These are phyloP conservation scores for Suhomyces vadensis DNA, from an alignment of 805 yeast genomes.

Conservation along the genomic window DNA sequence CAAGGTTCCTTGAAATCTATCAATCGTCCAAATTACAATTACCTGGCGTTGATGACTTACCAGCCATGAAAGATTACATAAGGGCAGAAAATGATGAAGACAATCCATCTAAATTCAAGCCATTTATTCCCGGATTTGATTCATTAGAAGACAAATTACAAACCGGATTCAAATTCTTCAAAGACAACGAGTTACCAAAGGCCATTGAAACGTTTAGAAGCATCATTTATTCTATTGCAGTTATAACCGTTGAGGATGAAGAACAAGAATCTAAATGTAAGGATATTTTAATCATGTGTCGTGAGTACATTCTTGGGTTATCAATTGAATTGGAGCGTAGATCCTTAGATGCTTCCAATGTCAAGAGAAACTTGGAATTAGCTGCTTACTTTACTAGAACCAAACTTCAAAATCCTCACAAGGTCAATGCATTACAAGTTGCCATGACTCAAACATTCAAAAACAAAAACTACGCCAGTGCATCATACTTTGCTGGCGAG, in stretches of 20 bases:
- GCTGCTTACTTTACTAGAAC: slow-evolving; percentile 95
- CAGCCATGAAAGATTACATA: slow-evolving; percentile 67
- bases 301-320: slow-evolving; percentile 89
- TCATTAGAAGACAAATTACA: slow-evolving; percentile 59
- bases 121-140: slow-evolving; percentile 75
- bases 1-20: slow-evolving; percentile 81
- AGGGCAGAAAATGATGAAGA: slow-evolving; percentile 65
- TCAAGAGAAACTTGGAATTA: slow-evolving; percentile 86
- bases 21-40: slow-evolving; percentile 74
- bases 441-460: slow-evolving; percentile 94
- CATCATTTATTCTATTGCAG: slow-evolving; percentile 72
- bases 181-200: slow-evolving; percentile 75
- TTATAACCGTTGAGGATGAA: slow-evolving; percentile 67
- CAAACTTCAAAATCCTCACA: slow-evolving; percentile 78
- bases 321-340: slow-evolving; percentile 91
- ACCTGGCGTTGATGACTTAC: slow-evolving; percentile 72
- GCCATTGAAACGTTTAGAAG: slow-evolving; percentile 81
- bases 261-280: slow-evolving; percentile 77
- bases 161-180: slow-evolving; percentile 80
- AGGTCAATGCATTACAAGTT: slow-evolving; percentile 84
- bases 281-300: slow-evolving; percentile 70
- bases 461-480: slow-evolving; percentile 82
- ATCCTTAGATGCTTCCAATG: slow-evolving; percentile 63
- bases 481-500: slow-evolving; percentile 86
- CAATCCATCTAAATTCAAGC: slow-evolving; percentile 48